Evolutionary conservation across 805 yeast genomes (phyloP), one percentile per base, ranked within the genome.

Genomic region (Cyberlindnera misumaiensis): DNA sequence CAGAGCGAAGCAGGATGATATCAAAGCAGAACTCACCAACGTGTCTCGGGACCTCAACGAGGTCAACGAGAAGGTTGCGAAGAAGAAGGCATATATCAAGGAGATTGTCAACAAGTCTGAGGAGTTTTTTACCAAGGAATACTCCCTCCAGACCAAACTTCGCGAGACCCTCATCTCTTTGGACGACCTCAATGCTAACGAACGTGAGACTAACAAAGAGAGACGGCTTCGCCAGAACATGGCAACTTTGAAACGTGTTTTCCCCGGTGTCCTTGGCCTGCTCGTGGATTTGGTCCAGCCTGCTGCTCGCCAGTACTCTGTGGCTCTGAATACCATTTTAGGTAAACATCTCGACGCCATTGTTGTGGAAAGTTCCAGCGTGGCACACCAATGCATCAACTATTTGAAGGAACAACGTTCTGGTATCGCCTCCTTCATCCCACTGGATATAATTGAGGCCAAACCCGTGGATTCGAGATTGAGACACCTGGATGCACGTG

Each of bases 341-440:
- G 97, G 97, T 8, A 72, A 75, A 42, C 72, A 83, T 51, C 73
- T 80, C 49, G 95, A 93, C 58, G 74, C 96, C 0, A 73, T 93
- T 13, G 72, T 93, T 14, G 98, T 93, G 5, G 95, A 87, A 48
- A 72, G 72, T 20, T 64, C 77, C 5, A 57, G 75, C 9, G 71
- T 80, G 16, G 95, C 94, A 1, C 74, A 77, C 41, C 77, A 78
- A 44, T 85, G 95, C 56, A 83, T 93, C 45, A 75, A 77, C 8
- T 82, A 81, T 40, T 64, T 90, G 56, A 85, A 87, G 51, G 89
- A 84, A 47, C 90, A 90, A 55, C 72, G 96, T 47, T 67, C 82
- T 11, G 97, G 97, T 34, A 70, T 73, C 7, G 88, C 93, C 1
- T 77, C 94, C 1, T 89, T 93, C 51, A 82, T 93, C 42, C 97